Conservation (phyloP, 169 alveolate genomes). For the Plasmodium cynomolgi region DNA sequence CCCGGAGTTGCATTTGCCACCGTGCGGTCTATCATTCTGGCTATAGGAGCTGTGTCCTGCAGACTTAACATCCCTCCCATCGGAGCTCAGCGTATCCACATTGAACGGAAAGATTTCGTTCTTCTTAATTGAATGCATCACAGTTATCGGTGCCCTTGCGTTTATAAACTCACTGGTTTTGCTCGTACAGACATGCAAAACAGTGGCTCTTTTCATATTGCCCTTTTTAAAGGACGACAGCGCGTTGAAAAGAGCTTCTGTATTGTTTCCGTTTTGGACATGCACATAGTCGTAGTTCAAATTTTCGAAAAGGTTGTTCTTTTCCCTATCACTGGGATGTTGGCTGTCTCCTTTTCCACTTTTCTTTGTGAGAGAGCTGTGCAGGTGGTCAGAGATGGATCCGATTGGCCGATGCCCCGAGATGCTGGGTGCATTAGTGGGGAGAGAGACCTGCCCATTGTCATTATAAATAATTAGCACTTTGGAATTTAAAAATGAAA, state of each 20-base stretch:
- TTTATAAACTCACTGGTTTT: slow-evolving; percentile 86
- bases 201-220: slow-evolving; percentile 75
- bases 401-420: slow-evolving; percentile 78
- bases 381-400: slow-evolving; percentile 69
- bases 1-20: neutral
- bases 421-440: slow-evolving; percentile 83
- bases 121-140: slow-evolving; percentile 81
- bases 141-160: slow-evolving; percentile 82
- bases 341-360: neutral
- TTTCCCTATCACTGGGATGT: neutral
- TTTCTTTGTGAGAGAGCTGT: slow-evolving; percentile 25
- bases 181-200: slow-evolving; percentile 85
- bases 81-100: neutral
- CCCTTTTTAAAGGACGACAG: slow-evolving; percentile 43
- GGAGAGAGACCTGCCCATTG: slow-evolving; percentile 89
- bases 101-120: slow-evolving; percentile 43
- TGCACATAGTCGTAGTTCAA: slow-evolving; percentile 81
- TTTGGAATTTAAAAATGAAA: slow-evolving; percentile 85
- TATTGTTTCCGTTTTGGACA: slow-evolving; percentile 87
- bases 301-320: slow-evolving; percentile 66
- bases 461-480: slow-evolving; percentile 89
- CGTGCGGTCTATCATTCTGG: neutral
- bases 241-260: slow-evolving; percentile 77
- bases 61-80: neutral
- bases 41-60: neutral